Evolutionary conservation across 129 eudicot genomes (phyloP), one percentile per base, ranked within the genome.

Genomic region (Glebionis coronaria): DNA sequence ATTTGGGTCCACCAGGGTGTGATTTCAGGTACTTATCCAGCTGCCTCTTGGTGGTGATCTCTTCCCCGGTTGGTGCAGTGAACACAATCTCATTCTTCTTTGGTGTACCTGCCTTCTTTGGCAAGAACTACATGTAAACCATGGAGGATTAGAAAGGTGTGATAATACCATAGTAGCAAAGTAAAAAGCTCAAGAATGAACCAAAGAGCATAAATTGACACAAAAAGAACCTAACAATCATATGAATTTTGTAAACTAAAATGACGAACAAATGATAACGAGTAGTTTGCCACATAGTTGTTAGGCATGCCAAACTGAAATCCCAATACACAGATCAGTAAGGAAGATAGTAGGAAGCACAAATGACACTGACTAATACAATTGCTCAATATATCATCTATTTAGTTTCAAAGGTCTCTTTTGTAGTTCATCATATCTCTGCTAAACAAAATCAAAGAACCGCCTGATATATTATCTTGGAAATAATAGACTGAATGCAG

Each of bases 31-130:
- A 89, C 67, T 76, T 85, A 54, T 81, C 90, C 71, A 89, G 70
- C 87, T 89, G 93, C 67, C 69, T 83, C 58, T 75, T 78, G 79
- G 59, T 84, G 53, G 76, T 78, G 72, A 89, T 83, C 79, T 83
- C 96, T 56, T 89, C 94, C 15, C 96, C 96, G 2, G 96, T 89
- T 63, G 96, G 93, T 35, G 96, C 79, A 35, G 86, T 89, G 72
- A 89, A 89, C 75, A 89, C 65, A 25, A 89, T 75, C 73, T 89
- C 90, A 10, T 79, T 85, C 66, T 85, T 89, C 85, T 76, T 85
- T 19, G 90, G 87, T 12, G 89, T 79, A 12, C 96, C 92, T 63
- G 82, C 96, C 82, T 74, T 83, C 83, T 85, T 89, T 38, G 84
- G 93, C 74, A 83, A 68, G 73, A 71, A 83, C 96, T 89, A 78